phyloP scores from a whole-genome alignment of 495 filamentous ascomycete species.

The Geoglossum glabrum region DNA sequence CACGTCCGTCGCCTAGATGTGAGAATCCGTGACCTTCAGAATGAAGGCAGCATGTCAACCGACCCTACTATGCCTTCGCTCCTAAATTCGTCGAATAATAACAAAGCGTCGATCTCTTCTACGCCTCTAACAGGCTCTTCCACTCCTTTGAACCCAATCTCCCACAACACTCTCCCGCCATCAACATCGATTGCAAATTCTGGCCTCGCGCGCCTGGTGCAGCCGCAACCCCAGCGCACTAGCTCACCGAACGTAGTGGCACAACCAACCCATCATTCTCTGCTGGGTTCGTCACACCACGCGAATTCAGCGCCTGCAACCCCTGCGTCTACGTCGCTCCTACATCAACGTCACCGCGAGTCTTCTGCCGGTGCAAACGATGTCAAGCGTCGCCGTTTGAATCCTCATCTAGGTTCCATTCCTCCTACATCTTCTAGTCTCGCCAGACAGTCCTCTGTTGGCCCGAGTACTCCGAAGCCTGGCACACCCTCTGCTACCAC shows the following conservation, averaged over 20 bases:
- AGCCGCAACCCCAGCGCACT: slow-evolving; percentile 16
- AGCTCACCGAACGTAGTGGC: neutral
- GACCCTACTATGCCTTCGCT: slow-evolving; percentile 66
- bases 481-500: slow-evolving; percentile 29
- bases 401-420: slow-evolving; percentile 39
- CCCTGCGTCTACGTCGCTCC: slow-evolving; percentile 38
- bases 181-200: slow-evolving; percentile 19
- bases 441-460: slow-evolving; percentile 58
- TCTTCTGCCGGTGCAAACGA: slow-evolving; percentile 52
- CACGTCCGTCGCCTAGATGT: slow-evolving; percentile 73
- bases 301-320: slow-evolving; percentile 40
- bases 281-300: slow-evolving; percentile 11
- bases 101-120: slow-evolving; percentile 32
- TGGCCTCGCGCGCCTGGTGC: slow-evolving; percentile 14
- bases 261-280: neutral
- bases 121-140: slow-evolving; percentile 22
- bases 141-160: slow-evolving; percentile 25
- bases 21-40: slow-evolving; percentile 66
- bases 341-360: slow-evolving; percentile 47
- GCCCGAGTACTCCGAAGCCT: slow-evolving; percentile 71
- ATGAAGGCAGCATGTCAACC: slow-evolving; percentile 53
- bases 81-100: slow-evolving; percentile 38
- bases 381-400: slow-evolving; percentile 55
- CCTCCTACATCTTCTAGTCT: slow-evolving; percentile 53
- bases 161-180: slow-evolving; percentile 19